Evolutionary conservation across 2,329 filamentous ascomycete genomes (phyloP), one percentile per base, ranked within the genome.

Genomic region (Colletotrichum sojae): DNA sequence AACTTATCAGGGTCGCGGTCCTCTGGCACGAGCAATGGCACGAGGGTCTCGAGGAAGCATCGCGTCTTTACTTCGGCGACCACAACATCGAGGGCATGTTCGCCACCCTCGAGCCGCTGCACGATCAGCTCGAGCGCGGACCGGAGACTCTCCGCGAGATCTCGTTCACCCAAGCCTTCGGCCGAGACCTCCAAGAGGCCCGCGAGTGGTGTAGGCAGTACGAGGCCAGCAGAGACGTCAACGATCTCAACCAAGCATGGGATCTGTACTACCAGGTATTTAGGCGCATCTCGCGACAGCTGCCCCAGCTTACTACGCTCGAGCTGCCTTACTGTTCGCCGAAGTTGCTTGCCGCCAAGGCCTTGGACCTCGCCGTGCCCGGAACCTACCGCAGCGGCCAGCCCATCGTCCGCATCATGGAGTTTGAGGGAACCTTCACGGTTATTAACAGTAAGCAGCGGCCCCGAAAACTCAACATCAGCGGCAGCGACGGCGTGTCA

Each of bases 21-120:
- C 82, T 99, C 25, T 99, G 97, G 97, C 96, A 99, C 77, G 96
- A 99, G 77, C 92, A 97, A 73, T 99, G 96, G 96, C 96, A 99
- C 73, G 97, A 99, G 80, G 97, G 93, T 31, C 86, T 99, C 16
- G 96, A 99, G 80, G 97, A 99, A 83, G 97, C 96, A 1, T 98
- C 94, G 39, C 90, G 96, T 61, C 85, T 99, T 18, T 99, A 98
- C 84, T 99, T 99, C 81, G 96, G 95, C 69, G 95, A 98, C 75
- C 92, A 97, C 76, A 97, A 99, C 79, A 96, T 98, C 52, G 93
- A 98, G 70, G 97, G 95, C 76, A 99, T 99, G 96, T 96, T 99
- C 79, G 88, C 90, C 12, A 95, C 93, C 0, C 88, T 99, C 5
- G 92, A 92, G 57, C 97, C 97, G 6, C 85, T 99, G 25, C 96